Percentiles rank a stretch among this genome's conserved stretches.
These are phyloP conservation scores for Microsporum ferrugineum DNA, from an alignment of 2,329 filamentous ascomycete species.

Conservation along the genomic window DNA sequence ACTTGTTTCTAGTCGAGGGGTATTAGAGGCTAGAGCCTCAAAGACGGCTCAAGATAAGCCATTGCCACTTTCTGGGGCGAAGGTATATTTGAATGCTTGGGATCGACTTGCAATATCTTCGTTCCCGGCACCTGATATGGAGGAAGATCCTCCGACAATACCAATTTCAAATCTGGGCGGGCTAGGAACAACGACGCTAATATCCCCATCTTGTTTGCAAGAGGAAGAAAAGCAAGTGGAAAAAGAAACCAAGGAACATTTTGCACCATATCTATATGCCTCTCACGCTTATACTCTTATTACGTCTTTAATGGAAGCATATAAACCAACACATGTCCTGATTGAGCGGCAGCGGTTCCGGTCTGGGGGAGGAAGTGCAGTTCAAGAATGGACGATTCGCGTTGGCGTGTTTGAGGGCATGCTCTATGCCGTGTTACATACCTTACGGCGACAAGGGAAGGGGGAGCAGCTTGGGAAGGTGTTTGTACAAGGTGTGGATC, in stretches of 20 bases:
- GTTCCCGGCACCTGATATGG: conserved; percentile 6
- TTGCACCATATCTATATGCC: conserved; percentile 45
- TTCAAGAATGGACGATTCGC: conserved; percentile 71
- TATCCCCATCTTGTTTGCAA: background rate
- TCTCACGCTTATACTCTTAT: conserved; percentile 46
- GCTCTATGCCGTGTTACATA: conserved; percentile 58
- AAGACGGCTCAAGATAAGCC: background rate
- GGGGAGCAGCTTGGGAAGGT: conserved; percentile 24
- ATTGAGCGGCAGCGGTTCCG: conserved; percentile 58
- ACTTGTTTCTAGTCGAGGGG: conserved; percentile 21
- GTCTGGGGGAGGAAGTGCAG: conserved; percentile 49
- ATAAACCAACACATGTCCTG: conserved; percentile 56
- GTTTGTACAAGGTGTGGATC: conserved; percentile 42
- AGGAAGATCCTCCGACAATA: background rate
- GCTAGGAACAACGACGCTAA: background rate
- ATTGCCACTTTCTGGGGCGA: background rate
- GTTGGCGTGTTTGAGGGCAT: conserved; percentile 76
- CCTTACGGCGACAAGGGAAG: conserved; percentile 38
- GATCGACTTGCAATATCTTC: conserved; percentile 28
- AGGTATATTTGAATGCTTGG: conserved; percentile 31
- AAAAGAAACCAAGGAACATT: conserved; percentile 32
- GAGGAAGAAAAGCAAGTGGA: background rate
- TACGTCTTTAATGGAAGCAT: conserved; percentile 36
- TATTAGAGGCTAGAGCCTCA: conserved; percentile 2
- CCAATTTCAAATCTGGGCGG: background rate